Conservation (phyloP, 2,329 filamentous ascomycete genomes). For the Byssoonygena ceratinophila region DNA sequence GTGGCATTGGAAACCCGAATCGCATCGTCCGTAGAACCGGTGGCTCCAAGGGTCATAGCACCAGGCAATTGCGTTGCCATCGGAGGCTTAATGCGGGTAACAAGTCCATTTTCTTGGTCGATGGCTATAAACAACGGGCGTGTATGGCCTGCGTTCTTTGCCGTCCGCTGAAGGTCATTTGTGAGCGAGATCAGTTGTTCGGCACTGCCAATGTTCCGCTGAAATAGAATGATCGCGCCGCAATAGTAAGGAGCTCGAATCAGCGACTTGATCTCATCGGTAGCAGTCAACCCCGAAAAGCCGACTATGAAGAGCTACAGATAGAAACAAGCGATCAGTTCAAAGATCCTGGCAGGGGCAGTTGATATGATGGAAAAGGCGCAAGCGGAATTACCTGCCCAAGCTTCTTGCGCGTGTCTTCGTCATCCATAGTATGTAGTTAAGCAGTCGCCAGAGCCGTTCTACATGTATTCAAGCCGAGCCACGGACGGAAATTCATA, state of each 20-base stretch:
- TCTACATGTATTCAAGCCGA: background rate
- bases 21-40: slow-evolving; percentile 26
- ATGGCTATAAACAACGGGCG: slow-evolving; percentile 37
- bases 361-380: background rate
- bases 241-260: slow-evolving; percentile 33
- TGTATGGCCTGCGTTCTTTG: slow-evolving; percentile 31
- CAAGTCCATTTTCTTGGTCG: slow-evolving; percentile 39
- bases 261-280: slow-evolving; percentile 34
- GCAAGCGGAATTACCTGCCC: slow-evolving; percentile 7
- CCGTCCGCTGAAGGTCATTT: slow-evolving; percentile 30
- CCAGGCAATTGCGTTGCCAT: slow-evolving; percentile 35
- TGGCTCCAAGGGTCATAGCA: slow-evolving; percentile 38
- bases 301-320: slow-evolving; percentile 38
- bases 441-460: too few species aligned
- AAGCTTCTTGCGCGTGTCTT: slow-evolving; percentile 9
- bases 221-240: slow-evolving; percentile 36
- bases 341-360: background rate
- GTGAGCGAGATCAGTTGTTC: slow-evolving; percentile 25
- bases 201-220: slow-evolving; percentile 32
- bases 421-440: slow-evolving; percentile 1
- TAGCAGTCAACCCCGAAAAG: slow-evolving; percentile 33
- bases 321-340: background rate
- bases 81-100: slow-evolving; percentile 34
- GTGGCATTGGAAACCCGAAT: slow-evolving; percentile 31
- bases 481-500: too few species aligned